Evolutionary conservation across 2,329 filamentous ascomycete species (phyloP), one percentile per base, ranked within the genome.

Genomic region (Teratosphaeriaceae sp.): DNA sequence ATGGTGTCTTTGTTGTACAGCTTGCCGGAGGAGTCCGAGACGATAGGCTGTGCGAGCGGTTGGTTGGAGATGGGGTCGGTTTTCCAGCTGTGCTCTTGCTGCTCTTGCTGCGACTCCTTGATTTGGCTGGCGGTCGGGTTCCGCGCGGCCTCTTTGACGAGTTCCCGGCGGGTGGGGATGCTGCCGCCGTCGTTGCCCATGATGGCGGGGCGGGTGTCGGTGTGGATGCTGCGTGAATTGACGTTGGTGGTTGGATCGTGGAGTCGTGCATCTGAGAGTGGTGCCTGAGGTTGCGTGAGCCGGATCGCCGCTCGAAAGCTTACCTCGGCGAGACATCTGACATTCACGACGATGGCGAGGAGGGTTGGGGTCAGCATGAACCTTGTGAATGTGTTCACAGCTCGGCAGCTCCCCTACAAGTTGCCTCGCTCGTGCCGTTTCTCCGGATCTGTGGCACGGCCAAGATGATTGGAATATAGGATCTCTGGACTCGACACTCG

Each of bases 171-270:
- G 50, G 85, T 97, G 4, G 92, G 92, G 55, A 98, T 98, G 54
- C 87, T 80, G 51, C 92, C 92, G 55, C 92, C 92, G 65, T 98
- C 92, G 70, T 98, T 98, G 63, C 92, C 92, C 92, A 98, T 96
- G 23, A 12, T 15, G 8, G 3, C 6, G 5, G 27, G 11, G 12
- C 12, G 18, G 11, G 6, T 15, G n/a, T 19, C 8, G n/a, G 6
- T 34, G 31, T 19, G 31, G 3, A 18, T 34, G 31, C 20, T 34
- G 31, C 15, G n/a, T n/a, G n/a, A n/a, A n/a, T n/a, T n/a, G n/a
- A n/a, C n/a, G n/a, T n/a, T n/a, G n/a, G n/a, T n/a, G n/a, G n/a
- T n/a, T n/a, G n/a, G n/a, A n/a, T n/a, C n/a, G n/a, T n/a, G n/a
- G n/a, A n/a, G n/a, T n/a, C n/a, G n/a, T n/a, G n/a, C n/a, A 35